These are phyloP conservation scores for Clonostachys rhizophaga DNA, from an alignment of 2,329 filamentous ascomycete species.

Conservation along the genomic window DNA sequence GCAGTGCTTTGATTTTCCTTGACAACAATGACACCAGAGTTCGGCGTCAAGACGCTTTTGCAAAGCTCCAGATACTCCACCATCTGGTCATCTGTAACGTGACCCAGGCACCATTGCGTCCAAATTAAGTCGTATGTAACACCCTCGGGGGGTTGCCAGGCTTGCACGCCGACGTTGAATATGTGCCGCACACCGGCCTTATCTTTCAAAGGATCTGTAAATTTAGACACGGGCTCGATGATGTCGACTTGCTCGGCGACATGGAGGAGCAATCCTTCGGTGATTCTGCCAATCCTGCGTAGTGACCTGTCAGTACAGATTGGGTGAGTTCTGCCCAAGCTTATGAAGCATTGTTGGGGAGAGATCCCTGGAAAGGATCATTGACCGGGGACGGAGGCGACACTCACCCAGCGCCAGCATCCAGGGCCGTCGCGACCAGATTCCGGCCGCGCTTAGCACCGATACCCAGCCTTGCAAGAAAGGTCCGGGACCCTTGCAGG, in stretches of 20 bases:
- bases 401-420: constrained; percentile 32
- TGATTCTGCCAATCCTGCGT: constrained; percentile 74
- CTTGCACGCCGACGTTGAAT: constrained; percentile 69
- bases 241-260: constrained; percentile 72
- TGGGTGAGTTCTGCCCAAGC: no score
- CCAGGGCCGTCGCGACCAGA: constrained; percentile 19
- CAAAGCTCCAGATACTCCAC: constrained; percentile 62
- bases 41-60: constrained; percentile 27
- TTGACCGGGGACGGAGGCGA: background rate
- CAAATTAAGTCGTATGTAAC: constrained; percentile 74
- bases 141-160: constrained; percentile 48
- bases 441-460: constrained; percentile 23
- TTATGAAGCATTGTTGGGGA: background rate
- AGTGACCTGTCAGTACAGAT: no score
- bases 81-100: constrained; percentile 72
- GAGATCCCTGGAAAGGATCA: background rate
- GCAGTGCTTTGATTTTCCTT: constrained; percentile 66
- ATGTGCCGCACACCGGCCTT: constrained; percentile 57
- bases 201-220: constrained; percentile 59
- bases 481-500: constrained; percentile 64
- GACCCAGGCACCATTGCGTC: constrained; percentile 87
- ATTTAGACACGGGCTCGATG: constrained; percentile 80
- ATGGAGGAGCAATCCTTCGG: constrained; percentile 67
- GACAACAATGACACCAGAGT: constrained; percentile 25
- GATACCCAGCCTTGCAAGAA: constrained; percentile 61